phyloP scores from a whole-genome alignment of 345 rosid species.

The Kernera saxatilis region DNA sequence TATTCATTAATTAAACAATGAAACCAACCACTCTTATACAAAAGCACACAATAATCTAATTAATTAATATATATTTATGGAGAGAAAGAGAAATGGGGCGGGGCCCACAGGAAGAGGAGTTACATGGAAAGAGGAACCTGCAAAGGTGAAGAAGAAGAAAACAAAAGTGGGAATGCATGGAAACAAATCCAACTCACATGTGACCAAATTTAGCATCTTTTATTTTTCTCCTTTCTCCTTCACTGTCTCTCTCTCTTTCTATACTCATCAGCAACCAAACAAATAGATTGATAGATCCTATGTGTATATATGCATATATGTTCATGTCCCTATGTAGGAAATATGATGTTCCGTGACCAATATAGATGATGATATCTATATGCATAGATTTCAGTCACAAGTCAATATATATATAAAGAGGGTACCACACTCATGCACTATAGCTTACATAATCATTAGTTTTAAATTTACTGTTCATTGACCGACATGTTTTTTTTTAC shows the following conservation, averaged over 20 bases:
- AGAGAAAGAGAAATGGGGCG: background rate
- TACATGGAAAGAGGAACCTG: conserved; percentile 34
- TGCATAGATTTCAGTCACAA: conserved; percentile 24
- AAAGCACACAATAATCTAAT: background rate
- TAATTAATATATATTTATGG: background rate
- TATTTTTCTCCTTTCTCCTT: conserved; percentile 24
- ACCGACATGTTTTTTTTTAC: conserved; percentile 33
- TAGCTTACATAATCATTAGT: background rate
- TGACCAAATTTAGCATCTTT: conserved; percentile 37
- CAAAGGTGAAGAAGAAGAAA: conserved; percentile 32
- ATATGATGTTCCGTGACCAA: conserved; percentile 28
- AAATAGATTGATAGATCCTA: conserved; percentile 34
- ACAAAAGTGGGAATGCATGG: conserved; percentile 35
- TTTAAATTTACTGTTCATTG: conserved; percentile 16
- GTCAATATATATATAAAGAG: conserved; percentile 10
- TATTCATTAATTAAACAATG: conserved; percentile 2
- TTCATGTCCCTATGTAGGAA: conserved; percentile 26
- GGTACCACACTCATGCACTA: conserved; percentile 11
- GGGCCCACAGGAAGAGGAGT: conserved; percentile 30
- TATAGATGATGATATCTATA: conserved; percentile 17
- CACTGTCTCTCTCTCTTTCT: conserved; percentile 29
- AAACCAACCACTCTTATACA: conserved; percentile 22
- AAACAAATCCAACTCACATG: conserved; percentile 42
- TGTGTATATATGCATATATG: conserved; percentile 28
- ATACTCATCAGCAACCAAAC: conserved; percentile 29